Conservation (phyloP, 2,329 filamentous ascomycete species). For the Periconia macrospinosa region DNA sequence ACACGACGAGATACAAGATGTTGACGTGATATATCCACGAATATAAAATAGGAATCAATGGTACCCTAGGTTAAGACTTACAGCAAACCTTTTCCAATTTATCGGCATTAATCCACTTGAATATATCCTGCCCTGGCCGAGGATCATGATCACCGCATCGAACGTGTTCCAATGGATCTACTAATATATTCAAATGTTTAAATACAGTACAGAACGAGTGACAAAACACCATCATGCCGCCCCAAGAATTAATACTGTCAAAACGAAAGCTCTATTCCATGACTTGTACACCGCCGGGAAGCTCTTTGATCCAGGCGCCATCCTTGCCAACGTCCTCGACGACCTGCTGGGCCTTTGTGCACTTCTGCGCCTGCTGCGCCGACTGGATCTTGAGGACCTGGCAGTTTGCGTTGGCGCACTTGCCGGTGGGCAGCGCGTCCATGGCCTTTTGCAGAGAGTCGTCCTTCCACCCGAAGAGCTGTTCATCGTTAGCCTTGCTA, state of each 20-base stretch:
- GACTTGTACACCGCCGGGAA: conserved; percentile 30
- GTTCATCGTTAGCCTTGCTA: conserved; percentile 14
- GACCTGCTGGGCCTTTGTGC: conserved; percentile 48
- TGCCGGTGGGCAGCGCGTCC: conserved; percentile 30
- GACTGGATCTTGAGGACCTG: conserved; percentile 33
- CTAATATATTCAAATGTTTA: no score
- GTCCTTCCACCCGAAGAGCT: conserved; percentile 33
- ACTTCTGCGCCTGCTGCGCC: conserved; percentile 24
- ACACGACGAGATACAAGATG: no score
- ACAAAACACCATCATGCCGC: background rate
- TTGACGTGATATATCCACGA: no score
- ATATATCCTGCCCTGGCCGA: no score
- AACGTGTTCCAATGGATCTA: no score
- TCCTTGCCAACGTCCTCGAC: conserved; percentile 47
- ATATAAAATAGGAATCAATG: no score
- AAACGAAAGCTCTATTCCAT: background rate
- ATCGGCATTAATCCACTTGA: no score
- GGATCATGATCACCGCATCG: no score
- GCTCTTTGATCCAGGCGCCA: conserved; percentile 29
- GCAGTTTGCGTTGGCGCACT: conserved; percentile 34
- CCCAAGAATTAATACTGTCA: conserved; percentile 3
- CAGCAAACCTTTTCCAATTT: no score
- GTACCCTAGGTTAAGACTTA: no score
- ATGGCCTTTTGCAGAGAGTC: conserved; percentile 32
- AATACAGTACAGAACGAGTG: background rate